These are phyloP conservation scores for Sphaerulina populicola DNA, from an alignment of 2,329 filamentous ascomycete genomes.

Conservation along the genomic window DNA sequence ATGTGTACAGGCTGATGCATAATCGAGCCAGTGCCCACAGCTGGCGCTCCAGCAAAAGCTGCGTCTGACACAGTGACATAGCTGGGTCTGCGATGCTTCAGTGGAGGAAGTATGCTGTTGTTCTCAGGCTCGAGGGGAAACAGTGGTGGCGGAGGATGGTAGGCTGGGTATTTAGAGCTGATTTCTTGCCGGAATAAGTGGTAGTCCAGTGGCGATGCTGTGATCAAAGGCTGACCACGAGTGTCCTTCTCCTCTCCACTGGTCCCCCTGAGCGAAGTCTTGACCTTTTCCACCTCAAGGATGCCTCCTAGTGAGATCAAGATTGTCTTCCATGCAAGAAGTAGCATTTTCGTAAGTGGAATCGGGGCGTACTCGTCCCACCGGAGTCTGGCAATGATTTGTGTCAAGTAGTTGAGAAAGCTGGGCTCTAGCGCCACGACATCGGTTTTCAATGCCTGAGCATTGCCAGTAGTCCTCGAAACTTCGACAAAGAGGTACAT, in stretches of 20 bases:
- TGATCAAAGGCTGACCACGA: conserved; percentile 69
- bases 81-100: conserved; percentile 60
- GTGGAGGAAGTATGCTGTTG: conserved; percentile 77
- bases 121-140: conserved; percentile 85
- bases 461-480: conserved; percentile 31
- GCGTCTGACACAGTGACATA: conserved; percentile 27
- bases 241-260: conserved; percentile 46
- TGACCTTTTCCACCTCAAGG: conserved; percentile 62
- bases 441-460: conserved; percentile 26
- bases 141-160: conserved; percentile 74
- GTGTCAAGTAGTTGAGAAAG: conserved; percentile 63
- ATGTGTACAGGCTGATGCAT: conserved; percentile 95
- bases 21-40: conserved; percentile 57
- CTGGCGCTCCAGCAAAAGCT: conserved; percentile 41
- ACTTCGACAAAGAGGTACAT: conserved; percentile 45
- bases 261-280: conserved; percentile 58
- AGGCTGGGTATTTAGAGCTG: conserved; percentile 93
- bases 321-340: conserved; percentile 87
- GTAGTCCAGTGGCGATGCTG: conserved; percentile 89
- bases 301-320: conserved; percentile 77
- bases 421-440: conserved; percentile 45
- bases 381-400: conserved; percentile 47
- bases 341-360: conserved; percentile 47
- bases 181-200: conserved; percentile 95
- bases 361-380: conserved; percentile 53